Base-by-base conservation (phyloP, 2,329 filamentous ascomycete species). In the Tolypocladium album region DNA sequence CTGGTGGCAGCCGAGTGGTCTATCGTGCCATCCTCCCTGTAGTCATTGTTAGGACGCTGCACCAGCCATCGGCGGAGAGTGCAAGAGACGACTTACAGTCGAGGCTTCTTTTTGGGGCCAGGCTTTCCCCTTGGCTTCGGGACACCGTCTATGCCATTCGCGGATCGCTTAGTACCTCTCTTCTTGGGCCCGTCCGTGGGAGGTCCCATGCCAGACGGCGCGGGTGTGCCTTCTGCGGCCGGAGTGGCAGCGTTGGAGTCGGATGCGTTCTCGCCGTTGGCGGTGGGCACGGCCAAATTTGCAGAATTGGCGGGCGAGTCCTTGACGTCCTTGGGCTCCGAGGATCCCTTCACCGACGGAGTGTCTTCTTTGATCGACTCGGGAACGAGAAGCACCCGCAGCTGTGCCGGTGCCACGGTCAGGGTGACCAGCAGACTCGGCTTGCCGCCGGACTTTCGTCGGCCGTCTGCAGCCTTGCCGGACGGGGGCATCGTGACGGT, bases 71-170 rank as follows among this genome's bases (percentile, higher is more conserved):
- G 57, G 52, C 53, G 27, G 53, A 38, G 42, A 8, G 59, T 45
- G 42, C 45, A 53, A 59, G 58, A 59, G 47, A 61, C 40, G 38
- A 88, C 92, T 78, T 88, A 97, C 93, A 96, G 77, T 81, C 89
- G 87, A 65, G 89, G 87, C 79, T 95, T 96, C 85, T 97, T 96
- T 84, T 97, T 97, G 0, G 93, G 93, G 8, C 93, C 93, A 8
- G 94, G 93, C 78, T 96, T 95, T 71, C 89, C 89, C 71, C 90
- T 81, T 59, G 87, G 80, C 74, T 89, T 92, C n/a, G 87, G 79
- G 34, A 78, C 70, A 40, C 78, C 80, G 64, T 92, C 89, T 72
- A 75, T 75, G 70, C 85, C 80, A 45, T 83, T 79, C 67, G 88
- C 88, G 27, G 84, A 82, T 65, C 88, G 83, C 72, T 91, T 88